phyloP scores from a whole-genome alignment of 768 basidiomycete genomes.

The Pleurotus pulmonarius region DNA sequence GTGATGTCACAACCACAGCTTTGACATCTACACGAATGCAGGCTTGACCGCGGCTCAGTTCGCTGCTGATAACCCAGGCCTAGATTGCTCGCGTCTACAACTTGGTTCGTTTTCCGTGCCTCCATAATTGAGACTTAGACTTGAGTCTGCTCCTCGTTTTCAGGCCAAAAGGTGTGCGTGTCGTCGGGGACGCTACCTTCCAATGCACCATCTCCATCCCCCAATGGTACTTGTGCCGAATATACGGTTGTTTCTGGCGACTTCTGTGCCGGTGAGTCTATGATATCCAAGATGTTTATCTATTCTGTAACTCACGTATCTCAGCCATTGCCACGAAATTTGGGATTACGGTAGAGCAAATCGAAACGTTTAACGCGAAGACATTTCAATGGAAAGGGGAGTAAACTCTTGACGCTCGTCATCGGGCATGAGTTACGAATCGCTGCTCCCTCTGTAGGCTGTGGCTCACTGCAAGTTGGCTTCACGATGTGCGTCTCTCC shows the following conservation, averaged over 20 bases:
- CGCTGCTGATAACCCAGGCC: slow-evolving; percentile 12
- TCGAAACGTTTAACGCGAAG: slow-evolving; percentile 16
- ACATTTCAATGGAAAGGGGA: slow-evolving; percentile 18
- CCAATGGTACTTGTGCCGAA: slow-evolving; percentile 15
- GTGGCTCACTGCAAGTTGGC: slow-evolving; percentile 12
- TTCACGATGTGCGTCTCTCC: slow-evolving; percentile 18
- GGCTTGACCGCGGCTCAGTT: slow-evolving; percentile 12
- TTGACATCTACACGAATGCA: slow-evolving; percentile 13
- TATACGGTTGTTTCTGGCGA: slow-evolving; percentile 12
- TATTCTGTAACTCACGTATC: neutral
- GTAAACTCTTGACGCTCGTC: neutral
- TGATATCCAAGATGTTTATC: neutral
- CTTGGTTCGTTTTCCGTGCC: slow-evolving; percentile 3
- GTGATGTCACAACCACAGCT: neutral
- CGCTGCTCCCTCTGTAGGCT: slow-evolving; percentile 9
- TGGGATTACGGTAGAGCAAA: slow-evolving; percentile 14
- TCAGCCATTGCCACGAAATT: slow-evolving; percentile 15
- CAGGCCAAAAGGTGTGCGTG: slow-evolving; percentile 16
- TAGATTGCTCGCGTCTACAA: slow-evolving; percentile 10
- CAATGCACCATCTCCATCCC: slow-evolving; percentile 2
- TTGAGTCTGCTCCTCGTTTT: too few relatives aligned
- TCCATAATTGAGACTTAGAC: too few relatives aligned
- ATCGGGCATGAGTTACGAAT: too few relatives aligned
- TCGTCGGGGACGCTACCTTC: slow-evolving; percentile 13
- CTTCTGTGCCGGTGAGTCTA: slow-evolving; percentile 10